phyloP scores from a whole-genome alignment of 192 early-diverging fungal genomes.

The Linnemannia exigua region DNA sequence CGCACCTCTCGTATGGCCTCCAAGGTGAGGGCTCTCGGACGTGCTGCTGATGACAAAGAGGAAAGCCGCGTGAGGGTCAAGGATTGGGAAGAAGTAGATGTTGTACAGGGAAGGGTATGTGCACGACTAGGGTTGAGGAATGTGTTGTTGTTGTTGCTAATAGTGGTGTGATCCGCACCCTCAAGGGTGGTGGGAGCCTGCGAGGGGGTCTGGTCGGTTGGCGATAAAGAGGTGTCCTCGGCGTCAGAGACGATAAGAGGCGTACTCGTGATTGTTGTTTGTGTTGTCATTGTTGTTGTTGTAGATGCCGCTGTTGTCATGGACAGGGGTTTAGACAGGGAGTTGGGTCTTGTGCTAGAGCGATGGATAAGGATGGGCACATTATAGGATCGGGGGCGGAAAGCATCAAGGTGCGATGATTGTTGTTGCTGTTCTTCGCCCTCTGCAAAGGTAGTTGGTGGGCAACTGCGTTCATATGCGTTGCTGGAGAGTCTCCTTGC shows the following conservation, averaged over 20 bases:
- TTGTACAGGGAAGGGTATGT: slow-evolving; percentile 34
- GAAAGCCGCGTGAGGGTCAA: neutral
- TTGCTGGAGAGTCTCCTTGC: slow-evolving; percentile 46
- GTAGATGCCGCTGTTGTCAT: neutral
- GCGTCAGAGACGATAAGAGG: neutral
- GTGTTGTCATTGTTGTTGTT: neutral
- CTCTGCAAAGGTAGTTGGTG: slow-evolving; percentile 28
- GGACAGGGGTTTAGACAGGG: neutral
- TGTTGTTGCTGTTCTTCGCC: slow-evolving; percentile 17
- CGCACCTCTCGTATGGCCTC: slow-evolving; percentile 4
- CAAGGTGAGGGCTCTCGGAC: slow-evolving; percentile 22
- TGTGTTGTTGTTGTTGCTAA: neutral
- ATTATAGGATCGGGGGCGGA: slow-evolving; percentile 23
- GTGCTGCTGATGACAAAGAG: slow-evolving; percentile 7
- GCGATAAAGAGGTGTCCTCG: neutral
- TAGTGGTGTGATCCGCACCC: neutral
- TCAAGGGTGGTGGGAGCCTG: neutral
- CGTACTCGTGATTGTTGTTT: neutral
- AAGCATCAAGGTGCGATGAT: neutral
- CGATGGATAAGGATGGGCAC: neutral
- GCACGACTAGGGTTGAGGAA: slow-evolving; percentile 19
- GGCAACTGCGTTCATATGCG: slow-evolving; percentile 31
- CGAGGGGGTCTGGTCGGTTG: slow-evolving; percentile 3
- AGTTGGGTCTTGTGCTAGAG: neutral
- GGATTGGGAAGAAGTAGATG: neutral